Evolutionary conservation across 805 yeast genomes (phyloP), one percentile per base, ranked within the genome.

Genomic region (Lipomyces mesembrius): DNA sequence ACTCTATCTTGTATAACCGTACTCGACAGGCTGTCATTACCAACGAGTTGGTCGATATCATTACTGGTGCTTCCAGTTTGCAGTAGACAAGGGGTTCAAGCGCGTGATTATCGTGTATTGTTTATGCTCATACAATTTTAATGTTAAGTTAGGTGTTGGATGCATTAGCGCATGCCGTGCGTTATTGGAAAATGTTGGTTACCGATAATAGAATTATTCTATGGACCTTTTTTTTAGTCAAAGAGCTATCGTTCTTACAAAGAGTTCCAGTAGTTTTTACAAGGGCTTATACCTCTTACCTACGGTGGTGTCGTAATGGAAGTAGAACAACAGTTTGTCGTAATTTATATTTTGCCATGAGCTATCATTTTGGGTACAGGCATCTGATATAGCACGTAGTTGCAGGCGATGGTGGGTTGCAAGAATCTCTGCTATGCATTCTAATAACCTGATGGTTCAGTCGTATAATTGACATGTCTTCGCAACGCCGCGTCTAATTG

Each of bases 21-120:
- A 90, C 98, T 78, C 92, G 98, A 86, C 99, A 95, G 87, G 97
- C 98, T 75, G 97, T 93, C 79, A 94, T 94, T 79, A 93, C 98
- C 83, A 95, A 95, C 88, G 99, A 95, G 86, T 85, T 95, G 88
- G 99, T 95, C 79, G 99, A 95, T 84, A 95, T 95, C 79, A 94
- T 95, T 82, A 95, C 99, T 77, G 99, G 99, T 92, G 99, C 99
- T 77, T 92, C 98, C 72, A 92, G 98, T 68, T 88, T 95, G 84
- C 97, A 90, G 84, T 94, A 90, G 54, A 35, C 56, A n/a, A 43
- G 3, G 20, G 49, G 49, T 43, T n/a, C 22, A n/a, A 43, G 49
- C 14, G 20, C 20, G 8, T 17, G 20, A n/a, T 12, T 14, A 14
- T 37, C 43, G 43, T 37, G 43, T 37, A 43, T 8, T 17, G 49